These are phyloP conservation scores for Sclerotinia trifoliorum DNA, from an alignment of 2,329 filamentous ascomycete species.

Conservation along the genomic window DNA sequence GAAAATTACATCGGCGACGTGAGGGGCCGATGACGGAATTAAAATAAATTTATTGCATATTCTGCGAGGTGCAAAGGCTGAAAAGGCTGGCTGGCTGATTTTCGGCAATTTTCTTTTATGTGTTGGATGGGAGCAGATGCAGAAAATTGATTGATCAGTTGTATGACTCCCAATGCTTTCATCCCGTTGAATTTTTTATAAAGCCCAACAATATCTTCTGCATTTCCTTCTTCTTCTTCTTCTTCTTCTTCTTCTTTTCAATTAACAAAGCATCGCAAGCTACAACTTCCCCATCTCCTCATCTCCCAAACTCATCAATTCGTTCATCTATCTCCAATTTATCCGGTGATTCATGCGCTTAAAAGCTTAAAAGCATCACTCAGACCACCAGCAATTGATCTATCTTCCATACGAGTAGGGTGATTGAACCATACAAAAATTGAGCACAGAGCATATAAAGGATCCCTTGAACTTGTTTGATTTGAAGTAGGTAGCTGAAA, in stretches of 20 bases:
- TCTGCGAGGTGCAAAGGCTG: not conserved
- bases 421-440: not conserved
- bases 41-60: too few species aligned
- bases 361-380: constrained; percentile 6
- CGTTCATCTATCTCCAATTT: not conserved
- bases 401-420: not conserved
- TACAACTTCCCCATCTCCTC: too few species aligned
- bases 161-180: constrained; percentile 8
- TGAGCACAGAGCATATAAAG: not conserved
- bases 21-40: constrained; percentile 9
- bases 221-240: not conserved
- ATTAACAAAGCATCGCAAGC: not conserved
- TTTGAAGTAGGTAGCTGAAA: constrained; percentile 20
- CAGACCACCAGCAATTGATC: not conserved
- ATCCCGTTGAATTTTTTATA: not conserved
- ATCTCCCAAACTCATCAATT: not conserved
- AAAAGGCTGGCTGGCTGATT: not conserved
- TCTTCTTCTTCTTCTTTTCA: not conserved
- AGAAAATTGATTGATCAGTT: not conserved
- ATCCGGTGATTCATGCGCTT: not conserved
- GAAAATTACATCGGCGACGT: not conserved
- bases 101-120: not conserved
- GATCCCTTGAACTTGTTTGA: constrained; percentile 8
- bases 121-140: not conserved
- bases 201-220: not conserved